Base-by-base conservation (phyloP, 768 basidiomycete genomes). In the Naganishia randhawae region DNA sequence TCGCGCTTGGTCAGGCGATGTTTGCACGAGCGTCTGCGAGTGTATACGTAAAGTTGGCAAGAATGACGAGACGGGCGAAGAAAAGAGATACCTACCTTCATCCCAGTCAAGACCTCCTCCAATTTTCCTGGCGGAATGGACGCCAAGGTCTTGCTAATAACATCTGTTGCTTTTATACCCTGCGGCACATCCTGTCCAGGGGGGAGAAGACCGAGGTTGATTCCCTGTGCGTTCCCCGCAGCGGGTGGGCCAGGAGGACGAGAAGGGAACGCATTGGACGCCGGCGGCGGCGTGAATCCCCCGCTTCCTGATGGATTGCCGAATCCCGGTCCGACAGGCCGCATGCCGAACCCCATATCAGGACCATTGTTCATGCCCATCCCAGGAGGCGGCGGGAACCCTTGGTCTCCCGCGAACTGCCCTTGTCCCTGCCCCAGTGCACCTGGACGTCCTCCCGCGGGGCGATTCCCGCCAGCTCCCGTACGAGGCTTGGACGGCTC, bases 91-190 rank as follows among this genome's bases (percentile, higher is more conserved):
- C 84, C 75, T 78, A 94, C 96, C 88, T 98, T 98, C 89, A 95
- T 94, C 80, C 96, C 92, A n/a, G 89, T 89, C 72, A 99, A 82
- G 10, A 97, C 89, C 80, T 99, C 95, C 81, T 94, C 86, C 71
- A 95, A 82, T 76, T 95, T 91, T 42, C 83, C 84, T 0, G 92
- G 91, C 64, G 86, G 85, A 83, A 95, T 90, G 32, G 83, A 86
- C 48, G 89, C 94, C 51, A 99, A 84, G 3, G 88, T 89, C 76
- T 89, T 86, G 76, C 86, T 91, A 77, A 98, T 97, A 65, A 84
- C 84, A 77, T 97, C 94, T 67, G 90, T 83, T 9, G 89, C 82
- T 19, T 85, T 87, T 45, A 85, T 82, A 22, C 92, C 92, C 14
- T 84, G 85, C 11, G 87, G 85, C 0, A 93, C 77, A 54, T 87